Evolutionary conservation across 1,139 yeast genomes (phyloP), one percentile per base, ranked within the genome.

Genomic region (Yamadazyma jaroonii): DNA sequence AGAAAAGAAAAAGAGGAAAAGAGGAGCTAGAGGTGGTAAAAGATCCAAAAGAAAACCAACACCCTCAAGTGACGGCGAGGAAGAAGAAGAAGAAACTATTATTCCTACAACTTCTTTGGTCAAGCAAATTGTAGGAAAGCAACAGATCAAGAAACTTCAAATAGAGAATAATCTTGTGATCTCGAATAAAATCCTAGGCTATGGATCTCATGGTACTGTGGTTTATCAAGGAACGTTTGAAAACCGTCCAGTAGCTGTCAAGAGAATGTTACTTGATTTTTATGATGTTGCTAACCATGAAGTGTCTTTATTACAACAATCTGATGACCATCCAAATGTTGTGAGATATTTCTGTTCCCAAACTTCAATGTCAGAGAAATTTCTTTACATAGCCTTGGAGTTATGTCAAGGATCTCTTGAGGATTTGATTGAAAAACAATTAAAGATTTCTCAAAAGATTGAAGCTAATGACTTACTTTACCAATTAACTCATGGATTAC

Each of bases 231-330:
- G 98, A 1, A 75, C 79, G 3, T 92, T 90, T 62, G 97, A 90
- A 52, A 84, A 81, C 49, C 73, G 98, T 36, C 96, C 95, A 2
- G 98, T 94, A 8, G 98, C 98, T 0, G 95, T 92, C 4, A 94
- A 92, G 57, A 67, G 98, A 48, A 87, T 92, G 96, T 67, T 94
- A 34, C 72, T 90, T 29, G 96, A 90, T 54, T 92, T 90, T 54
- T 92, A 85, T 60, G 97, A 92, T 54, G 80, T 92, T 42, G 98
- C 98, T 3, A 84, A 90, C n/a, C 96, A 88, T 50, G 98, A 92
- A 56, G 95, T 94, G 9, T 74, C 84, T 22, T 62, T 90, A 17
- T 63, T 92, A 30, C 96, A 92, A 44, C 97, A 90, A 56, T 86
- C 96, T 60, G 99, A 92, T 54, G 96, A 89, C 57, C 97, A 92